Evolutionary conservation across 129 eudicot genomes (phyloP), one percentile per base, ranked within the genome.

Genomic region (Tanacetum coccineum): DNA sequence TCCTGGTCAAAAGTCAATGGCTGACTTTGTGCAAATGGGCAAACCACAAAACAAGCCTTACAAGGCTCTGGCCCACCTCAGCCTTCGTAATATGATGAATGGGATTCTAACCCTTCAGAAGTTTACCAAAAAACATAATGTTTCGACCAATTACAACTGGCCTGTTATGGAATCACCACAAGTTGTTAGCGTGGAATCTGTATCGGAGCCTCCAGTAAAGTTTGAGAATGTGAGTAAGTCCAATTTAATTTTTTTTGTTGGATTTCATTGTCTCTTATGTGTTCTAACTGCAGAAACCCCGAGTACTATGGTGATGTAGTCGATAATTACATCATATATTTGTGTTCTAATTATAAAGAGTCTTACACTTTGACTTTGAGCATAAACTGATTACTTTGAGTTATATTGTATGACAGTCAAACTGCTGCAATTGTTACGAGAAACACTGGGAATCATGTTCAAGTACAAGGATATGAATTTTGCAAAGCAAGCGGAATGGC

Each of bases 11-110:
- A 75, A 80, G 47, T 89, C 99, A 50, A 87, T 94, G 97, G 99
- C 97, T 66, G 97, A 94, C 71, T 81, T 94, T 67, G 99, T 94
- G 69, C 89, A 94, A 83, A 89, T 89, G 97, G 99, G 99, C 26
- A 83, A 78, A 70, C 99, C 99, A 42, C 95, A 86, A 62, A 83
- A 60, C 72, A 88, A 82, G 70, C 57, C 68, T 21, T 60, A 80
- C 20, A 80, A 45, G 73, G 68, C 63, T 8, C 64, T 76, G 5
- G 75, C 45, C 57, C 77, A 71, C 77, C 87, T 55, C 80, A 70
- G 70, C 68, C 82, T 50, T 55, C 68, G 6, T 45, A 76, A 56
- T 66, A 78, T 26, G 80, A 73, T 47, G 83, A 80, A 39, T 54
- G 80, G 70, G 59, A 61, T 63, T 64, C 76, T 49, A 82, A 83